These are phyloP conservation scores for Leptographium wingfieldii DNA, from an alignment of 2,329 filamentous ascomycete species.

Conservation along the genomic window DNA sequence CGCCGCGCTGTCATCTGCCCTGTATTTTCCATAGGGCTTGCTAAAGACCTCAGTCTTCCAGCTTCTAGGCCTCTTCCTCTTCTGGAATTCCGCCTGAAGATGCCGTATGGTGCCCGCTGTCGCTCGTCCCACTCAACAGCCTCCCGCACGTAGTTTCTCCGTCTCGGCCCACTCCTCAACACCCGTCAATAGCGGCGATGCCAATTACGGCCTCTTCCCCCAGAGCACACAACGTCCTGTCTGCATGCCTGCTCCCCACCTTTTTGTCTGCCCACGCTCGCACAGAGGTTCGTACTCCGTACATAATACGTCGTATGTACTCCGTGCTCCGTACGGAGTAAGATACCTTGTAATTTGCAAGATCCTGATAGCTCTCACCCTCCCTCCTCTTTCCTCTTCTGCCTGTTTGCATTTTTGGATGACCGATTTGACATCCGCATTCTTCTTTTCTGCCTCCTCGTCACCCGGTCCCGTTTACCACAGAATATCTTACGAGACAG, in stretches of 20 bases:
- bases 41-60: not conserved
- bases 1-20: not conserved
- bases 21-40: not conserved
- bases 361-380: too few relatives aligned
- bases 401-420: too few relatives aligned
- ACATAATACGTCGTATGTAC: not conserved
- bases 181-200: constrained; percentile 3
- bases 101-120: not conserved
- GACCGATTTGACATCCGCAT: too few relatives aligned
- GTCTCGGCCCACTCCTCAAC: constrained; percentile 6
- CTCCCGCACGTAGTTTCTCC: constrained; percentile 4
- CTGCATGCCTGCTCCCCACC: not conserved
- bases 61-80: not conserved
- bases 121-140: constrained; percentile 2
- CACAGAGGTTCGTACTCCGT: not conserved
- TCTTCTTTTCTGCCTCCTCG: too few relatives aligned
- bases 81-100: not conserved
- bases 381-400: too few relatives aligned
- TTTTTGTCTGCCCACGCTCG: not conserved
- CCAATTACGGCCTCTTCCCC: not conserved
- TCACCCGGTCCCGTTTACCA: too few relatives aligned
- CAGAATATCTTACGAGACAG: too few relatives aligned
- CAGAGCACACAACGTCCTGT: not conserved
- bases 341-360: too few relatives aligned
- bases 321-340: too few relatives aligned